Base-by-base conservation (phyloP, 805 yeast species). In the Wickerhamomyces chaumierensis region DNA sequence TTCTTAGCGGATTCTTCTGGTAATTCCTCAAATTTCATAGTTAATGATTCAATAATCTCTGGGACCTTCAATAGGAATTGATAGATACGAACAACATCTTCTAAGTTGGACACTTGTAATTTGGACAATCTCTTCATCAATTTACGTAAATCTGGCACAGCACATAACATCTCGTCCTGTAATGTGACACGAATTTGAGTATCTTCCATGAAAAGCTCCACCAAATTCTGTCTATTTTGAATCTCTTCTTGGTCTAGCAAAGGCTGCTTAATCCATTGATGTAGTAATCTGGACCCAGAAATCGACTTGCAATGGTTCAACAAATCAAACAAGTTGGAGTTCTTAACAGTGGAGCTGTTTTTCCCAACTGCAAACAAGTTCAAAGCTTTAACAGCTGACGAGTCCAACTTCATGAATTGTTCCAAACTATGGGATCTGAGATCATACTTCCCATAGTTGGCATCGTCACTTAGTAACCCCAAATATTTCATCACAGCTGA, bases 251-350 rank as follows among this genome's bases (percentile, higher is more conserved):
- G 53, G 46, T 76, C 75, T 38, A 94, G 78, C 36, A 92, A 67
- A 1, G 99, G 99, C 59, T 92, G 98, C 53, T 90, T 92, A 43
- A 92, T 68, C 98, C 98, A 92, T 53, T 86, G 95, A 14, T 92
- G 78, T 19, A 92, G 68, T 37, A 88, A 61, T 46, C 97, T 70
- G 2, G 90, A 66, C 7, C 99, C 99, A n/a, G 92, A 86, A 2
- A 76, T 69, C 4, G 94, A 81, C 50, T 83, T 86, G 65, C 97
- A 90, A 48, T 79, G 76, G 63, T 92, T 90, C 49, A 92, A 63
- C 34, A 92, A 66, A 19, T 94, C 96, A 55, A 74, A 88, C 33
- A 92, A 61, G 9, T 94, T 81, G 0, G 75, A 57, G 43, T 73
- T 69, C 48, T 65, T 63, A 4, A 64, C 52, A 18, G 68, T 66